Percentiles rank a stretch among this genome's conserved stretches.
These are phyloP conservation scores for Grosmannia serpens DNA, from an alignment of 2,329 filamentous ascomycete genomes.

Conservation along the genomic window DNA sequence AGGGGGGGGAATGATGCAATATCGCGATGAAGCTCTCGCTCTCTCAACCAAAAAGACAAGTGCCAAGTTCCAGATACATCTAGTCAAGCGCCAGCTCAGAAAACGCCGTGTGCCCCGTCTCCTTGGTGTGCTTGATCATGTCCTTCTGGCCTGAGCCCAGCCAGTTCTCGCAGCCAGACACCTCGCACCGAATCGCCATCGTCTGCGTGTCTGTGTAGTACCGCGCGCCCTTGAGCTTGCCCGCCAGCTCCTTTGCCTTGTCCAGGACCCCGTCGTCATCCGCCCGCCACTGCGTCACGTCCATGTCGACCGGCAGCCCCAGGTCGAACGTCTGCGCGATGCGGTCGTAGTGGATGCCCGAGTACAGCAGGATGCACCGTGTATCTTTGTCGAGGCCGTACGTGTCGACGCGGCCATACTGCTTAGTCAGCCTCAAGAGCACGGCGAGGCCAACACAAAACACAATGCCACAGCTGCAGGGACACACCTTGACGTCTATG, in stretches of 20 bases:
- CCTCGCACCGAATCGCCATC: conserved; percentile 68
- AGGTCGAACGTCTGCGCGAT: conserved; percentile 59
- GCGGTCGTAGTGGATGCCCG: conserved; percentile 87
- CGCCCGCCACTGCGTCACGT: conserved; percentile 49
- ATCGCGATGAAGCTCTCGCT: neutral
- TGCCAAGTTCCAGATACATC: neutral
- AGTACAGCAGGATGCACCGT: conserved; percentile 76
- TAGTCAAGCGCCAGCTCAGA: conserved; percentile 16
- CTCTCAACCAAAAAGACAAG: neutral
- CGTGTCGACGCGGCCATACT: conserved; percentile 41
- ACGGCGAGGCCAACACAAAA: neutral
- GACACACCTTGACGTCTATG: conserved; percentile 56
- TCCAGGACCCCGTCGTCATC: conserved; percentile 56
- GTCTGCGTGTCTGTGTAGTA: conserved; percentile 85
- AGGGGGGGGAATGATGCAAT: too few species aligned
- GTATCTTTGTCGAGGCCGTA: conserved; percentile 65
- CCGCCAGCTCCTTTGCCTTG: conserved; percentile 53
- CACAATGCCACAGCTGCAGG: neutral
- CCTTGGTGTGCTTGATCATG: conserved; percentile 49
- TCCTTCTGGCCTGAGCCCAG: conserved; percentile 55
- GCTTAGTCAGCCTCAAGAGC: neutral
- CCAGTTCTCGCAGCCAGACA: conserved; percentile 45
- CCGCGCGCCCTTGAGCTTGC: conserved; percentile 54
- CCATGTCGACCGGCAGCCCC: conserved; percentile 57
- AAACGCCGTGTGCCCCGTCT: conserved; percentile 45